A percentile compares a stretch with the other conserved stretches of the same genome.
These are phyloP conservation scores for Candida verbasci DNA, from an alignment of 805 yeast genomes.

Conservation along the genomic window DNA sequence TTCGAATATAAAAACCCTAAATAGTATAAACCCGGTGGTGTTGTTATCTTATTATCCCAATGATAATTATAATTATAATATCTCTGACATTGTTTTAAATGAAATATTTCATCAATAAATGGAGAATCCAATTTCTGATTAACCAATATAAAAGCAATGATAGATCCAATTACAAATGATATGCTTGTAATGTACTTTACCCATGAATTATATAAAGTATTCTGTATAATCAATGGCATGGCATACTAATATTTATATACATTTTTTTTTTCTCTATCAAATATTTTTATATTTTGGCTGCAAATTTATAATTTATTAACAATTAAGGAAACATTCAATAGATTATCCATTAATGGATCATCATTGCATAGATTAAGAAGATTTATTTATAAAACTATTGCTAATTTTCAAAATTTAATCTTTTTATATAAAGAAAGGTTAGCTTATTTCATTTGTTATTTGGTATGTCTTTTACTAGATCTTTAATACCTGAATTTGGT, in stretches of 20 bases:
- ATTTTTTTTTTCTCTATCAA: background rate
- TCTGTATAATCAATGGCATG: slow-evolving; percentile 10
- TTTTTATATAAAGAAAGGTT: background rate
- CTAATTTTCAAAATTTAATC: background rate
- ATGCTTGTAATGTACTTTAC: slow-evolving; percentile 2
- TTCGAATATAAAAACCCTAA: slow-evolving; percentile 38
- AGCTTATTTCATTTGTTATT: slow-evolving; percentile 1
- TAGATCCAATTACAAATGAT: slow-evolving; percentile 12
- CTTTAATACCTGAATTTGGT: slow-evolving; percentile 7
- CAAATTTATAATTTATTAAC: background rate
- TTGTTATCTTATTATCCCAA: slow-evolving; percentile 91
- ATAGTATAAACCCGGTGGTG: slow-evolving; percentile 89
- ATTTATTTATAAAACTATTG: background rate
- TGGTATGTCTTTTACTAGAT: slow-evolving; percentile 7
- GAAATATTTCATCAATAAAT: slow-evolving; percentile 78
- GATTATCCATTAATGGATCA: too few relatives aligned
- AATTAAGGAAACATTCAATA: too few relatives aligned
- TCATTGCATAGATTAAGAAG: too few relatives aligned
- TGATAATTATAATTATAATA: slow-evolving; percentile 60
- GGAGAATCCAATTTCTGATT: slow-evolving; percentile 21
- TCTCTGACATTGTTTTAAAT: slow-evolving; percentile 69
- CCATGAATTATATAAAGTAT: background rate
- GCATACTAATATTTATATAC: too few relatives aligned
- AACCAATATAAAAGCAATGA: slow-evolving; percentile 14
- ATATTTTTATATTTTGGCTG: background rate